phyloP scores from a whole-genome alignment of 176 grass and related monocot species.

The Avena atlantica region DNA sequence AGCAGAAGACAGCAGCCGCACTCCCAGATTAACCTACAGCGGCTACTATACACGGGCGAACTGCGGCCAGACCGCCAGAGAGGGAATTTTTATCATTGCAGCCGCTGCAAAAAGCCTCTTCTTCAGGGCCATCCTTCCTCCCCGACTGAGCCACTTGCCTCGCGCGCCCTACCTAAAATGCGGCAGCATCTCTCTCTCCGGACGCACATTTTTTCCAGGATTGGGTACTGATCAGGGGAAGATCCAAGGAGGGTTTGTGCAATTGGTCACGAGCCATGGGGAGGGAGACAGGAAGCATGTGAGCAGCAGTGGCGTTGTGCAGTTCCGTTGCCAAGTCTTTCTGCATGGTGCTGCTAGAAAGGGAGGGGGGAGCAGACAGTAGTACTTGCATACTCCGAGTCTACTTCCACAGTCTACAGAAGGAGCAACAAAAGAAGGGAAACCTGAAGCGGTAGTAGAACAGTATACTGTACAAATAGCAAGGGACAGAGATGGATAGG shows the following conservation, averaged over 20 bases:
- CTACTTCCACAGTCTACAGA: conserved; percentile 35
- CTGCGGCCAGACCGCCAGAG: not conserved
- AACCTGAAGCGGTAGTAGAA: not conserved
- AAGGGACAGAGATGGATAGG: conserved; percentile 1
- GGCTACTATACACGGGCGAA: not conserved
- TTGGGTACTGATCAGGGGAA: conserved; percentile 6
- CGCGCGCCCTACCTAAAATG: not conserved
- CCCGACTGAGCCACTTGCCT: conserved; percentile 25
- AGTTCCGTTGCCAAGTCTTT: conserved; percentile 20
- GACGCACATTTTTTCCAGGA: conserved; percentile 7
- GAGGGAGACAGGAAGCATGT: conserved; percentile 33
- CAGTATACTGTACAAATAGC: not conserved
- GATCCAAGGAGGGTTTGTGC: conserved; percentile 3
- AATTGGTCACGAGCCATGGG: conserved; percentile 14
- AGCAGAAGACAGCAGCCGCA: conserved; percentile 10
- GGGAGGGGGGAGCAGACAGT: conserved; percentile 14
- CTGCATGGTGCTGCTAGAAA: conserved; percentile 41
- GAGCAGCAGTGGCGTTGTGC: conserved; percentile 40
- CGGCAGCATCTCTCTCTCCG: not conserved
- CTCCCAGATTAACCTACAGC: conserved; percentile 38
- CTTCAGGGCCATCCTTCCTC: conserved; percentile 41
- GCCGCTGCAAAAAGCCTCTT: conserved; percentile 49
- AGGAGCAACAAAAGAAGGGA: conserved; percentile 52
- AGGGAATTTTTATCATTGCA: conserved; percentile 58
- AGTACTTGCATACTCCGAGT: conserved; percentile 29